Evolutionary conservation across 306 rosid species (phyloP), one percentile per base, ranked within the genome.

Genomic region (Fagus crenata): DNA sequence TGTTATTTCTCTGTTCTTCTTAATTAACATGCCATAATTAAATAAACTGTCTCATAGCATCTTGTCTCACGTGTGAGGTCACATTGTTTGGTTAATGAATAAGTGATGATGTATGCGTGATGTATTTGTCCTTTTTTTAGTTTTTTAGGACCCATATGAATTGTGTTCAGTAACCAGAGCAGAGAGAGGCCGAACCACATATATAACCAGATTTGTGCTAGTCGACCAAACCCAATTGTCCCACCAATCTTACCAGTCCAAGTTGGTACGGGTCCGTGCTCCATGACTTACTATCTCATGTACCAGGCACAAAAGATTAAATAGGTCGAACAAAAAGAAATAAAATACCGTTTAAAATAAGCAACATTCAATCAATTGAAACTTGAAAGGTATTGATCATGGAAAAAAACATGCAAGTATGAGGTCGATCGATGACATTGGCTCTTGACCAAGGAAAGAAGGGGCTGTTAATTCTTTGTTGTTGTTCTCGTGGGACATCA

Each of bases 201-300:
- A 33, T 12, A 46, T 43, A 28, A 6, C n/a, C 5, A 46, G 6
- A 31, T 61, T 6, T 61, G 28, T 60, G 71, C 18, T 58, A 49
- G 42, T 67, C 42, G 74, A 68, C 56, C 54, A 37, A 76, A 46
- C 51, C 51, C 22, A 74, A 6, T 75, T 75, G 85, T 67, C 85
- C 85, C 77, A 78, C 82, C 63, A 73, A 77, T 78, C 67, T 56
- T 40, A 40, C 33, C 43, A 73, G 75, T 80, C 81, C 83, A 72
- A 69, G 36, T 78, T 72, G 87, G 89, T 83, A 86, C 85, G 83
- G 77, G 81, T 83, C 85, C 85, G 79, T 75, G 81, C 80, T 73
- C 78, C 4, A 32, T 53, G 67, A 61, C 53, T 36, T 60, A 18
- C 60, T 59, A 28, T 40, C 73, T 33, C 0, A 64, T 49, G 15